Base-by-base conservation (phyloP, 2,329 filamentous ascomycete genomes). In the Bretziella fagacearum region DNA sequence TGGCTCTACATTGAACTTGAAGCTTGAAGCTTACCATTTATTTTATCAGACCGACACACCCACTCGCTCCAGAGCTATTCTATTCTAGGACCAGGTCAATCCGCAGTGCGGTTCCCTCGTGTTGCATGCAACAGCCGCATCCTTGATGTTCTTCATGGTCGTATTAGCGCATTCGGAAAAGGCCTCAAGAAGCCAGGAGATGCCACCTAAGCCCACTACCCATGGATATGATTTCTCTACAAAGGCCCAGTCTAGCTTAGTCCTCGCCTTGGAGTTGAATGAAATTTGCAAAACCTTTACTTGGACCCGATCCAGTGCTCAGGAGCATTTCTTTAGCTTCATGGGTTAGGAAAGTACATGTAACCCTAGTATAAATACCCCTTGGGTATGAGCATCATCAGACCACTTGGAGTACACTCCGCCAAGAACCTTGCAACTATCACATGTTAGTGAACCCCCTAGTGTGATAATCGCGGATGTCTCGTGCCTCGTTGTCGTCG, bases 141-240 rank as follows among this genome's bases (percentile, higher is more conserved):
- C 35, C 20, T 39, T 7, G 27, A 23, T 25, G 6, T 10, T 29
- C 23, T 42, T n/a, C 39, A 15, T 27, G 27, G n/a, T 42, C 26
- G n/a, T 42, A 42, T 29, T 42, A n/a, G 39, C 23, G 27, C 5
- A 3, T 42, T 39, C 36, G 22, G 13, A 6, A 20, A 20, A 20
- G n/a, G n/a, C n/a, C n/a, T 20, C 20, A 39, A n/a, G n/a, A 26
- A 43, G 23, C 10, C 17, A 22, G 29, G 37, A 48, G 39, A 43
- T 48, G 39, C 46, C 46, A 37, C 37, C 37, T 48, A 43, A 43
- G 46, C 39, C 27, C 13, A 33, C 30, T n/a, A n/a, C n/a, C n/a
- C n/a, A n/a, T 33, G 17, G 11, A 33, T 33, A 33, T 6, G 5
- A 33, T n/a, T 4, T 33, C n/a, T n/a, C n/a, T n/a, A n/a, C n/a